These are phyloP conservation scores for Rutstroemia sp. DNA, from an alignment of 2,329 filamentous ascomycete genomes.

Conservation along the genomic window DNA sequence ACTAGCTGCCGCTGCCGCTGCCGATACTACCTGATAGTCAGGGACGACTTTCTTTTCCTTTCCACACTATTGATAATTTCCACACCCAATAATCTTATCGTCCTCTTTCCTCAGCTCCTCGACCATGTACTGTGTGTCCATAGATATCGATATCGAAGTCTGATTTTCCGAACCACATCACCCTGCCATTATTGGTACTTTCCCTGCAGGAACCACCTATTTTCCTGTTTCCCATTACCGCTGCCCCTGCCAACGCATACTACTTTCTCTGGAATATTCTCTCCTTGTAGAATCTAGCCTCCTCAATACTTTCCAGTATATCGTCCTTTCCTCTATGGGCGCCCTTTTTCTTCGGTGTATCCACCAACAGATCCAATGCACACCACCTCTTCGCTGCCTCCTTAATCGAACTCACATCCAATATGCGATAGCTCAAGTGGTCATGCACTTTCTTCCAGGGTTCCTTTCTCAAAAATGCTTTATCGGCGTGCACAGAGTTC, in stretches of 20 bases:
- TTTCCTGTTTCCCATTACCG: not conserved
- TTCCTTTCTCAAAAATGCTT: constrained; percentile 65
- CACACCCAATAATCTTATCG: not conserved
- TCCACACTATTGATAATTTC: not conserved
- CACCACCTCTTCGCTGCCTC: constrained; percentile 84
- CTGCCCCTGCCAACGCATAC: not conserved
- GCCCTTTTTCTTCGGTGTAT: constrained; percentile 64
- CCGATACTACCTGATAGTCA: not conserved
- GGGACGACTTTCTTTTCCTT: too few relatives aligned
- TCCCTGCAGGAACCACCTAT: not conserved
- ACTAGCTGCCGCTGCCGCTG: too few relatives aligned
- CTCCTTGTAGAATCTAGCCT: constrained; percentile 77
- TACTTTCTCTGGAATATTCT: constrained; percentile 47
- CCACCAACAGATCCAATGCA: constrained; percentile 47
- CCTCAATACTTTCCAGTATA: constrained; percentile 90
- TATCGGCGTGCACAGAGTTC: constrained; percentile 89
- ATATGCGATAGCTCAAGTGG: constrained; percentile 79
- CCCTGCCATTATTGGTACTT: not conserved
- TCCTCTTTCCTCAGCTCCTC: not conserved
- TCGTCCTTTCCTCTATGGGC: constrained; percentile 80
- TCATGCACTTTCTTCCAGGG: constrained; percentile 69
- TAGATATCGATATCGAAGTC: not conserved
- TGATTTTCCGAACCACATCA: not conserved
- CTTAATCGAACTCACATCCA: constrained; percentile 90
- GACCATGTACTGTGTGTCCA: too few relatives aligned